phyloP scores from a whole-genome alignment of 23 red algal genomes.

The Gracilaria domingensis region DNA sequence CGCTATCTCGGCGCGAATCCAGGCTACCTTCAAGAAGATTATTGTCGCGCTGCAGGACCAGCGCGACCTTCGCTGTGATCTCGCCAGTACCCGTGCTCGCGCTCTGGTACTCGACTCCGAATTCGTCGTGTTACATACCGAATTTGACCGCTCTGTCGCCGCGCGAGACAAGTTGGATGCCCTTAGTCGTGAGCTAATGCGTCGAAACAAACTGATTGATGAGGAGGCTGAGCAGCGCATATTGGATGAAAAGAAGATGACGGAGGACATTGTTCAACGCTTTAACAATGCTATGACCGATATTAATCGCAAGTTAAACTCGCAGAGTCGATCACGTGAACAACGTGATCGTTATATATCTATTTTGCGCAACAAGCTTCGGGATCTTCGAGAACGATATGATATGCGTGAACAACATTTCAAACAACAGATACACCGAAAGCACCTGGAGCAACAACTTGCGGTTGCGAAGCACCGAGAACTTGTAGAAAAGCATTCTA shows the following conservation, averaged over 20 bases:
- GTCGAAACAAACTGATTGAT: slow-evolving; percentile 50
- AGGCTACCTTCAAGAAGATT: slow-evolving; percentile 66
- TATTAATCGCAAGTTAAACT: slow-evolving; percentile 36
- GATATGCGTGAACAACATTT: slow-evolving; percentile 66
- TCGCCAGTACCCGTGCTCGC: slow-evolving; percentile 45
- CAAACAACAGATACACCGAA: slow-evolving; percentile 51
- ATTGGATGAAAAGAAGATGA: slow-evolving; percentile 37
- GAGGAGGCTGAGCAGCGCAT: slow-evolving; percentile 39
- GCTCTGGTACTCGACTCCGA: slow-evolving; percentile 61
- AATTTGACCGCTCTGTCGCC: slow-evolving; percentile 50
- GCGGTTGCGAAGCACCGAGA: slow-evolving; percentile 38
- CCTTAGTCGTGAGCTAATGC: slow-evolving; percentile 36
- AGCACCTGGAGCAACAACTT: slow-evolving; percentile 50
- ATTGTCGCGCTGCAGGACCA: slow-evolving; percentile 59
- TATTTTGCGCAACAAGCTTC: slow-evolving; percentile 38
- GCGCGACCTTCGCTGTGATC: slow-evolving; percentile 62
- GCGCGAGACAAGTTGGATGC: slow-evolving; percentile 51
- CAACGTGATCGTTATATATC: slow-evolving; percentile 37
- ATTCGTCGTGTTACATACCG: slow-evolving; percentile 49
- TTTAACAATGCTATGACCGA: slow-evolving; percentile 58
- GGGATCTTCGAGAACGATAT: slow-evolving; percentile 46
- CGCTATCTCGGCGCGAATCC: slow-evolving; percentile 53
- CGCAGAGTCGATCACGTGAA: slow-evolving; percentile 42
- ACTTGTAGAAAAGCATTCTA: slow-evolving; percentile 36
- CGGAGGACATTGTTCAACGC: slow-evolving; percentile 53